Conservation (phyloP, 129 eudicot species). For the Helichrysum umbraculigerum region DNA sequence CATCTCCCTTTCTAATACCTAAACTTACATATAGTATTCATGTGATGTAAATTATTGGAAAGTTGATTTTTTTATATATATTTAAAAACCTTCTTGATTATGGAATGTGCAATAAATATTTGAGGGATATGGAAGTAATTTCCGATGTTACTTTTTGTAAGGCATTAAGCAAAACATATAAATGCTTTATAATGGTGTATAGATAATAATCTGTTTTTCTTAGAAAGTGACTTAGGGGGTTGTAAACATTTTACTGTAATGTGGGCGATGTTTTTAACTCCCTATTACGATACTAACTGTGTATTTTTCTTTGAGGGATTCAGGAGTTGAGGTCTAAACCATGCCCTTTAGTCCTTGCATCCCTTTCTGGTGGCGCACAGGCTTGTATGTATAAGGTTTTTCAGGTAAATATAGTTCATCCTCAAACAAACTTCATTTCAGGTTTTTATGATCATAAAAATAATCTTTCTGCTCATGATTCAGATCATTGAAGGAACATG, state of each 20-base stretch:
- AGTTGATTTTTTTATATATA: too few relatives aligned
- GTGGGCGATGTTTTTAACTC: background rate
- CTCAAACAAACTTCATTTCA: slow-evolving; percentile 2
- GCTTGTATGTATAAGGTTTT: slow-evolving; percentile 92
- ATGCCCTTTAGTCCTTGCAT: slow-evolving; percentile 70
- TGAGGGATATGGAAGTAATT: too few relatives aligned
- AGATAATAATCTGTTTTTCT: background rate
- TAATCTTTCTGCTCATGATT: slow-evolving; percentile 16
- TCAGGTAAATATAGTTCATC: slow-evolving; percentile 55
- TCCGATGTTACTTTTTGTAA: too few relatives aligned
- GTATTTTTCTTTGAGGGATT: background rate
- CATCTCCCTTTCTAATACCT: too few relatives aligned
- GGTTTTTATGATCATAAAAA: background rate
- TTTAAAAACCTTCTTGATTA: too few relatives aligned
- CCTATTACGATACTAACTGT: background rate
- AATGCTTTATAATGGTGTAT: too few relatives aligned
- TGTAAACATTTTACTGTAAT: background rate
- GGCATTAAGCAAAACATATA: too few relatives aligned
- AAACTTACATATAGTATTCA: too few relatives aligned
- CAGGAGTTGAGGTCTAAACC: slow-evolving; percentile 69
- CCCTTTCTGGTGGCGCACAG: slow-evolving; percentile 82
- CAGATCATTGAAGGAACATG: slow-evolving; percentile 85
- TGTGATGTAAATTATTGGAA: too few relatives aligned
- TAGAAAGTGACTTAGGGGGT: background rate
- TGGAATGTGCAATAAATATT: too few relatives aligned